phyloP scores from a whole-genome alignment of 2,329 filamentous ascomycete genomes.

The Alternaria solani region DNA sequence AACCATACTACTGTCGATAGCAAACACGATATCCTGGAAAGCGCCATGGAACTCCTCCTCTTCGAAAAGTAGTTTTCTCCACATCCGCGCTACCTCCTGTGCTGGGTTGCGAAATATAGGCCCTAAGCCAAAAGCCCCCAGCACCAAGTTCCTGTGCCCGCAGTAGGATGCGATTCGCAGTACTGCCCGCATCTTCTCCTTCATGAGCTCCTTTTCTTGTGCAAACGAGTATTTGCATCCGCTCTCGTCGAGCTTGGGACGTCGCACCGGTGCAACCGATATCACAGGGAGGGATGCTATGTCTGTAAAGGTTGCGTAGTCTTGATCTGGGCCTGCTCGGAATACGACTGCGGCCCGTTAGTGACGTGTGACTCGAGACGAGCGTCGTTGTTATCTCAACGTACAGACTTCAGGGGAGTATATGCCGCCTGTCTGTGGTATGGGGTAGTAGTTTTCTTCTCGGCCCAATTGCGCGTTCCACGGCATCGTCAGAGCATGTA shows the following conservation, averaged over 20 bases:
- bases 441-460: constrained; percentile 69
- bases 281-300: constrained; percentile 72
- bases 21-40: constrained; percentile 57
- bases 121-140: constrained; percentile 56
- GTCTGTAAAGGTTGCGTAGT: constrained; percentile 50
- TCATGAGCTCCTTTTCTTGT: constrained; percentile 74
- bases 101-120: constrained; percentile 57
- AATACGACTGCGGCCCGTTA: constrained; percentile 66
- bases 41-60: constrained; percentile 55
- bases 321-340: constrained; percentile 67
- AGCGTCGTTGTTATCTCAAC: constrained; percentile 34
- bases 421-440: constrained; percentile 73
- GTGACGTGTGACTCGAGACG: background rate
- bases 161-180: constrained; percentile 69
- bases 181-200: constrained; percentile 74
- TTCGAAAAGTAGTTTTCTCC: constrained; percentile 54
- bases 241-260: constrained; percentile 74
- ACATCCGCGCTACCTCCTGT: constrained; percentile 55
- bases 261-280: constrained; percentile 74
- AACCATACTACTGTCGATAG: constrained; percentile 51
- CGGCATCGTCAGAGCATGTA: constrained; percentile 71
- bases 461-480: constrained; percentile 51
- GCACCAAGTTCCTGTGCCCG: constrained; percentile 51
- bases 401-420: constrained; percentile 72
- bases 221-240: constrained; percentile 76